Evolutionary conservation across 805 yeast genomes (phyloP), one percentile per base, ranked within the genome.

Genomic region (Myxozyma neotropica): DNA sequence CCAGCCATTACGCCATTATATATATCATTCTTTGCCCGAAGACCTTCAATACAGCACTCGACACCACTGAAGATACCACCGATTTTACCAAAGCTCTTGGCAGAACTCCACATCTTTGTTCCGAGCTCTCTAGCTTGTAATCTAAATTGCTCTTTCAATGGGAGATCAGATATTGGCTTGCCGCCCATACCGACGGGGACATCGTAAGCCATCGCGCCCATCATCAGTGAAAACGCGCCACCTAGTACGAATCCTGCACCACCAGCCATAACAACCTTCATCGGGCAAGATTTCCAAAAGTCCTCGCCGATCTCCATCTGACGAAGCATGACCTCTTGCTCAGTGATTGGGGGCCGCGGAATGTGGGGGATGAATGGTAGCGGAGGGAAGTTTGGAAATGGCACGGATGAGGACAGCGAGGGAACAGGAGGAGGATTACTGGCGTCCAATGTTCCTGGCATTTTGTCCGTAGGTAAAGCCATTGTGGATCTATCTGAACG

Each of bases 1-100:
- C 99, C 99, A 3, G 98, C 98, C 45, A 83, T 80, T 1, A 89
- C 83, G 46, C 97, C 97, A 72, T 94, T 94, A 75, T 86, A 90
- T 10, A 93, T 82, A 73, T 94, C 99, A 70, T 88, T 91, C 70
- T 89, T 91, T 1, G 96, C 97, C 68, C 98, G 80, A 53, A 83
- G 69, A 29, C 94, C 83, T 73, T 92, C 97, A 51, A 92, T 83
- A 46, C 85, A 81, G 77, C 98, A 92, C 71, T 92, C 98, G 1
- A 91, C 93, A 45, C 96, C 97, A 5, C 96, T 82, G 73, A 87
- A 92, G 29, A 93, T 86, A 79, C 88, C 82, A 70, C 98, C 97
- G 66, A 92, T 88, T 70, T 84, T 88, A 19, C 97, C 98, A 72
- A 94, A 94, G 74, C 89, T 94, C 73, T 89, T 91, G 3, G 98